phyloP scores from a whole-genome alignment of 805 yeast genomes.

The Myxozyma mucilagina region DNA sequence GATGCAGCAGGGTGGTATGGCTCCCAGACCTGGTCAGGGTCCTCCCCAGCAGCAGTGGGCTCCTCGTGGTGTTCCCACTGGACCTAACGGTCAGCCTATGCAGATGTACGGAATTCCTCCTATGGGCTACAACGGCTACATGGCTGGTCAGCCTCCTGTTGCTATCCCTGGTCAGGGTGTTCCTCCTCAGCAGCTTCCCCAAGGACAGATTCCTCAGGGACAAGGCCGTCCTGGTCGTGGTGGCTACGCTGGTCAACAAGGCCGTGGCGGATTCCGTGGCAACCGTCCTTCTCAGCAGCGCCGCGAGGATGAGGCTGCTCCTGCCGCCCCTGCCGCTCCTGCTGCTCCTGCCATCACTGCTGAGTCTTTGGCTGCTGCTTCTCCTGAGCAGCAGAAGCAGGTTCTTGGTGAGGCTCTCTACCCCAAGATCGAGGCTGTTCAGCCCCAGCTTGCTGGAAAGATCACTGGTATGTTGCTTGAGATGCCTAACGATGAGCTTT shows the following conservation, averaged over 20 bases:
- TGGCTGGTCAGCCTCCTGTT: slow-evolving; percentile 42
- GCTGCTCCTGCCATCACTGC: slow-evolving; percentile 40
- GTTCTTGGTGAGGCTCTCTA: slow-evolving; percentile 96
- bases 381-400: slow-evolving; percentile 91
- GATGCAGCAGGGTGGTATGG: slow-evolving; percentile 39
- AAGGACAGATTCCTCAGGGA: slow-evolving; percentile 42
- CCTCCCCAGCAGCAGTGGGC: slow-evolving; percentile 44
- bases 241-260: slow-evolving; percentile 16
- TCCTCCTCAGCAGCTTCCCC: slow-evolving; percentile 43
- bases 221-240: slow-evolving; percentile 28
- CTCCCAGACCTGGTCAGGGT: slow-evolving; percentile 40
- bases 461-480: slow-evolving; percentile 98
- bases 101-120: slow-evolving; percentile 87
- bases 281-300: slow-evolving; percentile 31
- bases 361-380: slow-evolving; percentile 56
- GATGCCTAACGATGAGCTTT: slow-evolving; percentile 86
- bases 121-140: slow-evolving; percentile 57
- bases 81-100: slow-evolving; percentile 82
- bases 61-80: slow-evolving; percentile 61
- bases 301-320: slow-evolving; percentile 19
- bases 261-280: slow-evolving; percentile 36
- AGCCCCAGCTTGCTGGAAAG: slow-evolving; percentile 95
- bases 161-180: slow-evolving; percentile 42
- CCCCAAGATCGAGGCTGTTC: slow-evolving; percentile 84
- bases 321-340: slow-evolving; percentile 12